Percentiles rank a stretch among this genome's conserved stretches.
phyloP scores from a whole-genome alignment of 2,329 filamentous ascomycete genomes.

The Pestalotiopsis sp. region DNA sequence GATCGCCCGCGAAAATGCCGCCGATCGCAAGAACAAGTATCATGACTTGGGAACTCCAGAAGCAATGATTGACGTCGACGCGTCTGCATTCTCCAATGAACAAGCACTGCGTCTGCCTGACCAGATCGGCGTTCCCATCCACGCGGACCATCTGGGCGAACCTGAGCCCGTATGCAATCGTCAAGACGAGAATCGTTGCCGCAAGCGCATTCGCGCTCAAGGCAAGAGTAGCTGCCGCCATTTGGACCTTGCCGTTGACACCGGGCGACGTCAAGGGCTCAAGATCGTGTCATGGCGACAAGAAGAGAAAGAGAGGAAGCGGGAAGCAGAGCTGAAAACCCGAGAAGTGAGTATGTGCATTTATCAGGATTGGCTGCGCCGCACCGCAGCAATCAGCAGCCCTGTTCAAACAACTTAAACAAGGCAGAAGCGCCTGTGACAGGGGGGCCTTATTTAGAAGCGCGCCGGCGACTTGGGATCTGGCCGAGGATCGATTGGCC shows the following conservation, averaged over 20 bases:
- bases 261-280: too few species aligned
- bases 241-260: too few species aligned
- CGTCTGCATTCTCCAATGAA: slow-evolving; percentile 1
- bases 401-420: neutral
- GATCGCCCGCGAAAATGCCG: slow-evolving; percentile 2
- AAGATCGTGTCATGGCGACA: too few species aligned
- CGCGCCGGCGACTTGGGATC: neutral
- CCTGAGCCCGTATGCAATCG: neutral
- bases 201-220: slow-evolving; percentile 1
- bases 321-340: neutral
- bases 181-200: slow-evolving; percentile 1
- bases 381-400: neutral
- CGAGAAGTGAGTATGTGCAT: neutral
- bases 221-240: neutral
- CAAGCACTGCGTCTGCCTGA: neutral
- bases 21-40: slow-evolving; percentile 1
- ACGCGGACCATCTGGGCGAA: neutral
- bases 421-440: neutral
- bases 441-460: neutral
- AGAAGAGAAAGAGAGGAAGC: neutral
- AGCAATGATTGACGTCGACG: slow-evolving; percentile 1
- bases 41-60: neutral
- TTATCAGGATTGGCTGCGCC: neutral
- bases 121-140: neutral
- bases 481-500: neutral